A percentile compares a stretch with the other conserved stretches of the same genome.
Conservation (phyloP, 1,139 yeast genomes). For the Hyphopichia burtonii region DNA sequence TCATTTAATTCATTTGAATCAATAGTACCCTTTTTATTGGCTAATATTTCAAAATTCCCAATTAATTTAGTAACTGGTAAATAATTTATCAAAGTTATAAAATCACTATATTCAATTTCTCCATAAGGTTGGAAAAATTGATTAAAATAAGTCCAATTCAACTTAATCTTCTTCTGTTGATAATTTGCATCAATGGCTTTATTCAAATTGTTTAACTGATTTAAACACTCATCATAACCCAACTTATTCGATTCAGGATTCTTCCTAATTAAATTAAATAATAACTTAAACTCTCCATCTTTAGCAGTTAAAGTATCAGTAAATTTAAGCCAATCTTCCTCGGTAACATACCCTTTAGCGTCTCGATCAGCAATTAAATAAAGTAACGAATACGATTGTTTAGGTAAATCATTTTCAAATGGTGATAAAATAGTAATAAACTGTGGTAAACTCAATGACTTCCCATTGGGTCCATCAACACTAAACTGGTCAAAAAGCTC, state of each 20-base stretch:
- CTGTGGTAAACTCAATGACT: slow-evolving; percentile 33
- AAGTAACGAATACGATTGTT: slow-evolving; percentile 45
- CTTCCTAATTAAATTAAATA: slow-evolving; percentile 50
- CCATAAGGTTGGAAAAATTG: slow-evolving; percentile 45
- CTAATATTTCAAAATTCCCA: slow-evolving; percentile 42
- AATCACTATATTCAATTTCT: slow-evolving; percentile 37
- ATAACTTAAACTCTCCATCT: slow-evolving; percentile 58
- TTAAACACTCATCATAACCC: slow-evolving; percentile 40
- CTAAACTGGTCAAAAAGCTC: slow-evolving; percentile 45
- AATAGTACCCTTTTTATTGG: slow-evolving; percentile 36
- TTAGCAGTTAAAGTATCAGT: slow-evolving; percentile 52
- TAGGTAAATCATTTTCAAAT: slow-evolving; percentile 42
- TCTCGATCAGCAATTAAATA: slow-evolving; percentile 65
- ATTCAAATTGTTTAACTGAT: slow-evolving; percentile 37
- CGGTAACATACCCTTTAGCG: slow-evolving; percentile 59
- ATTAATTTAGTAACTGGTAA: slow-evolving; percentile 48
- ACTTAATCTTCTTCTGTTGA: slow-evolving; percentile 42
- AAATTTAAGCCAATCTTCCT: slow-evolving; percentile 60
- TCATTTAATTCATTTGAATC: slow-evolving; percentile 31
- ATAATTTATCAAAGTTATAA: slow-evolving; percentile 41
- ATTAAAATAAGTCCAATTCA: slow-evolving; percentile 47
- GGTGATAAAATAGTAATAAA: slow-evolving; percentile 44
- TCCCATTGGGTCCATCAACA: slow-evolving; percentile 18
- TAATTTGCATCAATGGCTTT: slow-evolving; percentile 42
- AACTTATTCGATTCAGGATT: slow-evolving; percentile 23